phyloP scores from a whole-genome alignment of 192 early-diverging fungal genomes.

The Umbelopsis ramanniana region DNA sequence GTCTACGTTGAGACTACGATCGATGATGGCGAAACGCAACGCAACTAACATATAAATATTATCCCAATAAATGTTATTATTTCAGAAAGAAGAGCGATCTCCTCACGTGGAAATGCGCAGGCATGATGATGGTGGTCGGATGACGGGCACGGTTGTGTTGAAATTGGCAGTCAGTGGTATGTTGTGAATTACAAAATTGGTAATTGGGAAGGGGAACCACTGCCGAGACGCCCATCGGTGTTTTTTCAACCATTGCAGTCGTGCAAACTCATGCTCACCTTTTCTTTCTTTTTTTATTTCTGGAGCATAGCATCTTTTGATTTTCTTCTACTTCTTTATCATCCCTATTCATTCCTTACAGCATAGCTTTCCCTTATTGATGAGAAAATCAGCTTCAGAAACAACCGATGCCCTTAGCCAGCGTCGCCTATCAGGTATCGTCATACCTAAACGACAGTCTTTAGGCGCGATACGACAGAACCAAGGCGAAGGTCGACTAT shows the following conservation, averaged over 20 bases:
- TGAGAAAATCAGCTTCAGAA: slow-evolving; percentile 37
- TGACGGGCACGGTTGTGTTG: not conserved
- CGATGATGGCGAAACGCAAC: slow-evolving; percentile 39
- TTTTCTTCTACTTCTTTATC: slow-evolving; percentile 16
- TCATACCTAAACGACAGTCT: slow-evolving; percentile 31
- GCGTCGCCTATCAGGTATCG: slow-evolving; percentile 6
- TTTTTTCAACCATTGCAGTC: not conserved
- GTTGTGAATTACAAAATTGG: slow-evolving; percentile 7
- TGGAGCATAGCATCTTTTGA: not conserved
- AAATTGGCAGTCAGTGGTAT: slow-evolving; percentile 12
- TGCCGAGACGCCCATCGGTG: slow-evolving; percentile 16
- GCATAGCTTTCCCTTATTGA: not conserved
- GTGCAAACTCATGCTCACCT: slow-evolving; percentile 14
- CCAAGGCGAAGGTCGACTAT: slow-evolving; percentile 1
- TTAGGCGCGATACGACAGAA: slow-evolving; percentile 23
- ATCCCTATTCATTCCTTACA: slow-evolving; percentile 23
- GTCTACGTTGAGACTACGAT: slow-evolving; percentile 37
- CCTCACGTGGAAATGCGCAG: slow-evolving; percentile 7
- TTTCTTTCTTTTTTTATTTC: slow-evolving; percentile 21
- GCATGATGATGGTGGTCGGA: slow-evolving; percentile 7
- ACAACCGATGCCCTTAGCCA: slow-evolving; percentile 25
- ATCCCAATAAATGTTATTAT: slow-evolving; percentile 4
- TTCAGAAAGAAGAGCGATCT: too few relatives aligned
- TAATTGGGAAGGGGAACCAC: slow-evolving; percentile 9
- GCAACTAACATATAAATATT: slow-evolving; percentile 4